Conservation (phyloP, 208 protist species). For the Crithidia fasciculata region DNA sequence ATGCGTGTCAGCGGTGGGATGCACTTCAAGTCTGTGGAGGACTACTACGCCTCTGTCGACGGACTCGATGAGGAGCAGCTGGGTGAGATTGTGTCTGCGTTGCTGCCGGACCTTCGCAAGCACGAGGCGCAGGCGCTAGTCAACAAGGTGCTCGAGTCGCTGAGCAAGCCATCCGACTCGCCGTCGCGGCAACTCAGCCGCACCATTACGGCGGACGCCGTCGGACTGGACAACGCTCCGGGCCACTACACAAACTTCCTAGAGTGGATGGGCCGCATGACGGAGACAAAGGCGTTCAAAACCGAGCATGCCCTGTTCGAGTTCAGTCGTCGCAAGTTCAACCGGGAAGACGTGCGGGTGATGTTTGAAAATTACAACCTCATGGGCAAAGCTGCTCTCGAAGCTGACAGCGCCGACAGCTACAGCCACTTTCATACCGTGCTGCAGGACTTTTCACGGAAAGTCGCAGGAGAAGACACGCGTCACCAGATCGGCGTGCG, state of each 20-base stretch:
- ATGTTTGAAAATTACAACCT: slow-evolving; percentile 94
- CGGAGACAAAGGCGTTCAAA: slow-evolving; percentile 88
- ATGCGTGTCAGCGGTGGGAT: slow-evolving; percentile 84
- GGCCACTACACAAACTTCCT: slow-evolving; percentile 93
- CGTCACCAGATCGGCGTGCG: slow-evolving; percentile 92
- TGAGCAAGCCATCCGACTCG: slow-evolving; percentile 77
- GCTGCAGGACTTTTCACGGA: slow-evolving; percentile 86
- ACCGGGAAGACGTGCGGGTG: slow-evolving; percentile 81
- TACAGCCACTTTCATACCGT: slow-evolving; percentile 92
- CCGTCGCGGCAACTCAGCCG: slow-evolving; percentile 73
- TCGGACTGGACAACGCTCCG: slow-evolving; percentile 86
- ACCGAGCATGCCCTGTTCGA: slow-evolving; percentile 91
- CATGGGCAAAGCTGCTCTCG: slow-evolving; percentile 82
- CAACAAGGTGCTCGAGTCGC: slow-evolving; percentile 76
- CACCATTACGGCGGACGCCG: slow-evolving; percentile 85
- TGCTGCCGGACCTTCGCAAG: slow-evolving; percentile 70
- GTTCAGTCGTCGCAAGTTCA: slow-evolving; percentile 89
- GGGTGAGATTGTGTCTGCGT: slow-evolving; percentile 82
- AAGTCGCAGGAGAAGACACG: slow-evolving; percentile 88
- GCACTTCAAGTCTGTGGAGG: slow-evolving; percentile 81
- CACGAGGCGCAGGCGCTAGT: slow-evolving; percentile 83
- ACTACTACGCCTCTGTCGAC: slow-evolving; percentile 88
- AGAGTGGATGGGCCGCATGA: slow-evolving; percentile 91
- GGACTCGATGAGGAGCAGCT: slow-evolving; percentile 87
- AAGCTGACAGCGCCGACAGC: slow-evolving; percentile 79